These are phyloP conservation scores for Tetracladium marchalianum DNA, from an alignment of 495 filamentous ascomycete genomes.

Conservation along the genomic window DNA sequence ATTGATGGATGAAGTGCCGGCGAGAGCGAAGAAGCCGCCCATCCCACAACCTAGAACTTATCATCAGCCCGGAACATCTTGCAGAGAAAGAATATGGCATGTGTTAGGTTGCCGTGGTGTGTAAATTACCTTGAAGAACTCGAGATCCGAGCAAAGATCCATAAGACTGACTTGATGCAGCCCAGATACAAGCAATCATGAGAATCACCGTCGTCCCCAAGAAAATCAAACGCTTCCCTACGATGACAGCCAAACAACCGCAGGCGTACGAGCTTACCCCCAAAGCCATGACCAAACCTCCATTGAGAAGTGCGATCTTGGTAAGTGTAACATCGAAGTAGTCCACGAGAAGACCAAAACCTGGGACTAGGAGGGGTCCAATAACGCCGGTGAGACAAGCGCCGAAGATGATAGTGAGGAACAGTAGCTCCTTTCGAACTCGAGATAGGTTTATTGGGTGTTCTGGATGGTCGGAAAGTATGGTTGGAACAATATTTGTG, in stretches of 20 bases:
- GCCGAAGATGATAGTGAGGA: too few species aligned
- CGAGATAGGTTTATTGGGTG: too few species aligned
- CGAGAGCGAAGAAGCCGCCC: background rate
- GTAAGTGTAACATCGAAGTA: constrained; percentile 4
- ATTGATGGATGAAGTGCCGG: background rate
- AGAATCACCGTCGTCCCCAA: constrained; percentile 2
- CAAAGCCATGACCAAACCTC: constrained; percentile 6
- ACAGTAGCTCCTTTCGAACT: too few species aligned
- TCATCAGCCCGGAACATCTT: background rate
- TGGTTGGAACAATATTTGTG: too few species aligned
- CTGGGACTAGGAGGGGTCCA: too few species aligned
- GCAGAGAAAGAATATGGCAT: too few species aligned
- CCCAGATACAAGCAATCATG: constrained; percentile 10
- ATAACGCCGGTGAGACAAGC: background rate
- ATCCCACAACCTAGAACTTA: background rate
- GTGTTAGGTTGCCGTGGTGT: too few species aligned
- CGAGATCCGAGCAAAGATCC: constrained; percentile 18
- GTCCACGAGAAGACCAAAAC: constrained; percentile 1
- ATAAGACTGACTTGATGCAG: constrained; percentile 13
- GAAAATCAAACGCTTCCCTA: constrained; percentile 8
- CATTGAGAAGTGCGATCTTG: constrained; percentile 3
- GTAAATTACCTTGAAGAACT: constrained; percentile 22
- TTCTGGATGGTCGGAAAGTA: too few species aligned
- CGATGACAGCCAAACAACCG: background rate
- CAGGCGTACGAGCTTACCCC: constrained; percentile 7